Percentiles rank a stretch among this genome's conserved stretches.
Evolutionary conservation across 2,329 filamentous ascomycete genomes (phyloP).

Genomic region (Fusarium sp.): DNA sequence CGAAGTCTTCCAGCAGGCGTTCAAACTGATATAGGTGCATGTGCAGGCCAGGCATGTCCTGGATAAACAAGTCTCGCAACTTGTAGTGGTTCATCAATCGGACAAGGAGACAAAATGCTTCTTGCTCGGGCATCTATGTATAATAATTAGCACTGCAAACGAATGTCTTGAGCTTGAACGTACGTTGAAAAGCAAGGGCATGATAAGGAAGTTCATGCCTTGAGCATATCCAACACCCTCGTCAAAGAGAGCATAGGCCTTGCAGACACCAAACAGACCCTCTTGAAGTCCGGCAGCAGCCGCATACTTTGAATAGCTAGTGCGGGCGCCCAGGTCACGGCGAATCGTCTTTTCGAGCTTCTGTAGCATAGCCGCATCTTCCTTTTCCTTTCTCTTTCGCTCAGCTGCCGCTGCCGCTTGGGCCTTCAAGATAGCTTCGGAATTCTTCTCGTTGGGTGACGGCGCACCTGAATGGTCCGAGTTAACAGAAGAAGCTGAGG

Average conservation of each 20-base stretch:
- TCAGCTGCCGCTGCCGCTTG: slow-evolving; percentile 73
- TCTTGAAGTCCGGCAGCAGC: slow-evolving; percentile 92
- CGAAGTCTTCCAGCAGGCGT: slow-evolving; percentile 89
- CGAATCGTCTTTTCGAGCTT: slow-evolving; percentile 94
- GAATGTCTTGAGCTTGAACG: slow-evolving; percentile 45
- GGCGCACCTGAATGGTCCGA: slow-evolving; percentile 77
- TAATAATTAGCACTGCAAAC: slow-evolving; percentile 10
- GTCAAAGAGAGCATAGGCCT: slow-evolving; percentile 96
- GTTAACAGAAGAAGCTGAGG: slow-evolving; percentile 86
- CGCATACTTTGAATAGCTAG: slow-evolving; percentile 96
- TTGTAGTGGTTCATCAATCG: slow-evolving; percentile 97
- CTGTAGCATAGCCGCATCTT: slow-evolving; percentile 76
- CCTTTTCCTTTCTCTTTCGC: slow-evolving; percentile 81
- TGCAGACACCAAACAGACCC: slow-evolving; percentile 93
- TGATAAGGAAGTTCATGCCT: slow-evolving; percentile 98
- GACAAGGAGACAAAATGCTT: slow-evolving; percentile 93
- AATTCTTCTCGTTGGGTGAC: slow-evolving; percentile 69
- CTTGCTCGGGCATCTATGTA: slow-evolving; percentile 88
- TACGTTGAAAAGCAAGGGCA: slow-evolving; percentile 95
- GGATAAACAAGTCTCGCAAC: slow-evolving; percentile 89
- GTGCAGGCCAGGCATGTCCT: slow-evolving; percentile 96
- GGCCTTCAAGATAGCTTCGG: slow-evolving; percentile 72
- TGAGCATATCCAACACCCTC: slow-evolving; percentile 96
- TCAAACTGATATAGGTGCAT: slow-evolving; percentile 96
- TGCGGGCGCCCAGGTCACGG: slow-evolving; percentile 89